A percentile compares a stretch with the other conserved stretches of the same genome.
Evolutionary conservation across 1,284 basidiomycete species (phyloP).

Genomic region (Boletus smithii): DNA sequence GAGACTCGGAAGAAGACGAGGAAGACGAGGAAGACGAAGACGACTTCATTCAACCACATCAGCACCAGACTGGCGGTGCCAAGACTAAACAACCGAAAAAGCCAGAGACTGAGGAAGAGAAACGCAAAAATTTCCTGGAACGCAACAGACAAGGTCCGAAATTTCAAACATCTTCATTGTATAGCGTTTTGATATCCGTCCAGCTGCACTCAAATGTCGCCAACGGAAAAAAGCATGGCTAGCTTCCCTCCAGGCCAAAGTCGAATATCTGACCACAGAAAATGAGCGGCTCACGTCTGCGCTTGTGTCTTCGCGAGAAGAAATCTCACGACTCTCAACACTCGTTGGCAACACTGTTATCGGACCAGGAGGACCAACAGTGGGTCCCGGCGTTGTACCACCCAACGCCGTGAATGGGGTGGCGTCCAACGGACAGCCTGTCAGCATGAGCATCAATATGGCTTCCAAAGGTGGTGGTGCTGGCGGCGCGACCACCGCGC

Average conservation of each 20-base stretch:
- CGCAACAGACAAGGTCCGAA: conserved; percentile 84
- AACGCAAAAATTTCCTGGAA: conserved; percentile 90
- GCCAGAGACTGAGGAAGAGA: conserved; percentile 94
- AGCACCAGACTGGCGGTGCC: conserved; percentile 26
- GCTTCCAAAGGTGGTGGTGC: conserved; percentile 31
- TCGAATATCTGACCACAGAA: conserved; percentile 86
- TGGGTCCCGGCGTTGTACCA: conserved; percentile 29
- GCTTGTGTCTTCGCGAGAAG: conserved; percentile 74
- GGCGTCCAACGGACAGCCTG: conserved; percentile 35
- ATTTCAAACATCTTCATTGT: background rate
- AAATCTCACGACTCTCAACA: conserved; percentile 72
- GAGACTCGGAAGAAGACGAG: conserved; percentile 44
- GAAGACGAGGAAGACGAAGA: conserved; percentile 53
- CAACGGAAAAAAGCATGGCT: conserved; percentile 99
- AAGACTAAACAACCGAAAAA: conserved; percentile 49
- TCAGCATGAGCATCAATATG: conserved; percentile 46
- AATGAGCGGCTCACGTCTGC: conserved; percentile 87
- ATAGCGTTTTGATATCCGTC: conserved; percentile 7
- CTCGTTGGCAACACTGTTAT: conserved; percentile 65
- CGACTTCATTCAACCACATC: conserved; percentile 35
- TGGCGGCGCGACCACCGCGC: conserved; percentile 20
- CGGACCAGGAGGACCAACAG: conserved; percentile 34
- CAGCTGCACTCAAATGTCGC: conserved; percentile 96
- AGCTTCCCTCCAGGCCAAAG: conserved; percentile 86
- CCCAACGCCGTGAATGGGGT: conserved; percentile 29